A percentile compares a stretch with the other conserved stretches of the same genome.
Conservation (phyloP, 768 basidiomycete species). For the Boletus bicolor region DNA sequence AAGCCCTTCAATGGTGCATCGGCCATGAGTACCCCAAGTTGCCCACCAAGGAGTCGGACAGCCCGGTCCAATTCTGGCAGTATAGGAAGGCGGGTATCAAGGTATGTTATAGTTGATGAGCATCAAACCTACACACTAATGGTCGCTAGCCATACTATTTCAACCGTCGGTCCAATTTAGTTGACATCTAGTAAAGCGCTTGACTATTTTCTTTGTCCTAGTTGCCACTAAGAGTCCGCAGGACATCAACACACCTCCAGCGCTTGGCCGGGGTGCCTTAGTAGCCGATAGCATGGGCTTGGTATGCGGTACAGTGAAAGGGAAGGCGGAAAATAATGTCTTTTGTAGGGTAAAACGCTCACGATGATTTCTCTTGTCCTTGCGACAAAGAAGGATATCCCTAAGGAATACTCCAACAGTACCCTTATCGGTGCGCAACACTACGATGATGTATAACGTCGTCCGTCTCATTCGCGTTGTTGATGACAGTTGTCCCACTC, state of each 20-base stretch:
- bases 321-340: slow-evolving; percentile 1
- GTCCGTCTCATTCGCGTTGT: slow-evolving; percentile 1
- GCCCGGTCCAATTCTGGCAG: slow-evolving; percentile 90
- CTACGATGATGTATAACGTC: neutral
- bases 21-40: slow-evolving; percentile 74
- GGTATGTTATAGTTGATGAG: slow-evolving; percentile 35
- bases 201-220: slow-evolving; percentile 24
- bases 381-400: slow-evolving; percentile 67
- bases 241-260: slow-evolving; percentile 45
- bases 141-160: slow-evolving; percentile 55
- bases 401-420: slow-evolving; percentile 52
- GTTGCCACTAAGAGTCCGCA: slow-evolving; percentile 84
- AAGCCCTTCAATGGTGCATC: slow-evolving; percentile 86
- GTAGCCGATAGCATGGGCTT: slow-evolving; percentile 89
- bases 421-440: slow-evolving; percentile 71
- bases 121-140: neutral
- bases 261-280: slow-evolving; percentile 79
- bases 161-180: slow-evolving; percentile 49
- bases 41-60: slow-evolving; percentile 63
- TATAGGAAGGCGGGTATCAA: slow-evolving; percentile 52
- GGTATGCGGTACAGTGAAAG: slow-evolving; percentile 26
- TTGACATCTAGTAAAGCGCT: neutral
- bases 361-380: slow-evolving; percentile 82
- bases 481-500: slow-evolving; percentile 64
- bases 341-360: slow-evolving; percentile 79